Evolutionary conservation across 2,329 filamentous ascomycete genomes (phyloP).

Genomic region (Epichloe amarillans): DNA sequence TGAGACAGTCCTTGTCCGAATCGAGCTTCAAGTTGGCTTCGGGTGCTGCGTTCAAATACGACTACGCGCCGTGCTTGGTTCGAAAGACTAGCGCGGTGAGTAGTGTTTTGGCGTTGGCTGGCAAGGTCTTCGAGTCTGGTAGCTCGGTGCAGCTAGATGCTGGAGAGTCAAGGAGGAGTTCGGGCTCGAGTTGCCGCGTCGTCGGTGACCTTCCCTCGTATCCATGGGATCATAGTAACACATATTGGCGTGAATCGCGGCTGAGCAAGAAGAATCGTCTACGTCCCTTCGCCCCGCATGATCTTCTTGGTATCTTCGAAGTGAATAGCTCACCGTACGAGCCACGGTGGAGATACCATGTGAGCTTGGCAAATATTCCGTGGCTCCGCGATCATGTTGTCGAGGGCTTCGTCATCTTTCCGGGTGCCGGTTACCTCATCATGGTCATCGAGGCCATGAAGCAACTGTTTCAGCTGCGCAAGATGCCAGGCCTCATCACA

Average conservation of each 20-base stretch:
- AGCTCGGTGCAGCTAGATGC: no score
- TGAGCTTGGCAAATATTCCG: conserved; percentile 10
- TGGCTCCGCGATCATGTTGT: conserved; percentile 20
- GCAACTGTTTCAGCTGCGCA: neutral
- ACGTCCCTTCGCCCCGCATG: neutral
- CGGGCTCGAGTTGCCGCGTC: no score
- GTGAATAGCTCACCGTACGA: neutral
- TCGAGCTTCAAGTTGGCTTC: no score
- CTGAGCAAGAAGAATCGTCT: conserved; percentile 12
- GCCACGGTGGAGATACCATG: conserved; percentile 10
- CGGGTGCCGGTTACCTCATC: conserved; percentile 22
- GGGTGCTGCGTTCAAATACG: no score
- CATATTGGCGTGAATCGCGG: neutral
- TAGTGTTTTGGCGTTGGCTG: no score
- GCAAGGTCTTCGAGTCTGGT: no score
- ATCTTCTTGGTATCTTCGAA: neutral
- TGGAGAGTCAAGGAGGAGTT: no score
- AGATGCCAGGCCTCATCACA: no score
- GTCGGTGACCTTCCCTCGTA: neutral
- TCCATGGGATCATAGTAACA: neutral
- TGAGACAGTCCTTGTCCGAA: no score
- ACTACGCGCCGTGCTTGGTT: no score
- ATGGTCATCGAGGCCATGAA: neutral
- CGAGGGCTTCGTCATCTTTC: conserved; percentile 19
- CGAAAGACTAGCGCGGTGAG: no score